Conservation (phyloP, 2,329 filamentous ascomycete species). For the Ophiostoma pallidulum region DNA sequence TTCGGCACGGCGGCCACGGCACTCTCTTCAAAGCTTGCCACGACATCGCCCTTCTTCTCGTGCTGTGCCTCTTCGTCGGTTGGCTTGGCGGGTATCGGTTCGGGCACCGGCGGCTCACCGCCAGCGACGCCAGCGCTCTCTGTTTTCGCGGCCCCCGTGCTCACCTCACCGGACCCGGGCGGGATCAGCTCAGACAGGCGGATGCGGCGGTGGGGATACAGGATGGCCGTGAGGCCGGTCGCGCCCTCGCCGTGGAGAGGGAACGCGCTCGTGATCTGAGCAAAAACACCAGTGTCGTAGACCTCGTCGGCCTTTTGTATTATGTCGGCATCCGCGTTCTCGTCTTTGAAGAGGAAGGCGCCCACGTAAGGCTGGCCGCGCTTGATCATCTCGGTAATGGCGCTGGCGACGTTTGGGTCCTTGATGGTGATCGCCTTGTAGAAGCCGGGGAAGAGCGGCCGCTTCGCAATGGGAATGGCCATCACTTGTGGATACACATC, state of each 20-base stretch:
- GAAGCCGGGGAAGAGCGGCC: slow-evolving; percentile 92
- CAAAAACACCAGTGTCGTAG: slow-evolving; percentile 92
- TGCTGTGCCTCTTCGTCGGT: slow-evolving; percentile 40
- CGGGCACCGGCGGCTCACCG: slow-evolving; percentile 39
- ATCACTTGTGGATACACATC: slow-evolving; percentile 97
- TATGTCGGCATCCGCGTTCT: slow-evolving; percentile 84
- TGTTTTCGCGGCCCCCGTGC: not conserved
- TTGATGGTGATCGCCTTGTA: slow-evolving; percentile 98
- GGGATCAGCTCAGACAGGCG: slow-evolving; percentile 77
- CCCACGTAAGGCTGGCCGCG: slow-evolving; percentile 94
- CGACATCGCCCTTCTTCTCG: slow-evolving; percentile 84
- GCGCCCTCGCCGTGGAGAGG: slow-evolving; percentile 79
- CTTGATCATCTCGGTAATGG: slow-evolving; percentile 95
- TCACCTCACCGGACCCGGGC: slow-evolving; percentile 38
- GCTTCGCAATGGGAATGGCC: slow-evolving; percentile 89
- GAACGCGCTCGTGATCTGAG: slow-evolving; percentile 94
- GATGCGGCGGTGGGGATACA: slow-evolving; percentile 93
- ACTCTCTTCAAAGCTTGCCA: slow-evolving; percentile 91
- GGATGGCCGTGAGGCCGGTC: slow-evolving; percentile 77
- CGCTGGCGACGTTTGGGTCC: slow-evolving; percentile 80
- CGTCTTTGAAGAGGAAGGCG: slow-evolving; percentile 94
- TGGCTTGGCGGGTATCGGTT: slow-evolving; percentile 49
- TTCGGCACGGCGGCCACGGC: slow-evolving; percentile 46
- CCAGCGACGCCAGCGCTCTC: slow-evolving; percentile 46
- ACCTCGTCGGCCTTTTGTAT: slow-evolving; percentile 88